Percentiles rank a stretch among this genome's conserved stretches.
Conservation (phyloP, 2,329 filamentous ascomycete species). For the Penicillium sp. region DNA sequence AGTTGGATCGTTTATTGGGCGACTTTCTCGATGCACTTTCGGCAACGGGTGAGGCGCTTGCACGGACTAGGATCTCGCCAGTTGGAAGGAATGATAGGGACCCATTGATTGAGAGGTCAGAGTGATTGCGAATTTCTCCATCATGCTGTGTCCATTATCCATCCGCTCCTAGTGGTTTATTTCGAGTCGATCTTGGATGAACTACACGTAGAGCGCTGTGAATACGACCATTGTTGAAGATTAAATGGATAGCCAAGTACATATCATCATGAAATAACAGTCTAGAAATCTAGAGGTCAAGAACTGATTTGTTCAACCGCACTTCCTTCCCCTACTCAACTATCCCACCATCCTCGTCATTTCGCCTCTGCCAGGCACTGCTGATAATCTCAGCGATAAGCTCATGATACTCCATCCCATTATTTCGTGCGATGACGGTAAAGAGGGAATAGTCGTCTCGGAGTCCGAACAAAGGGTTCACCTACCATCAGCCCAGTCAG, state of each 20-base stretch:
- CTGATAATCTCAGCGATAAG: neutral
- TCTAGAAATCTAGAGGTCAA: too few relatives aligned
- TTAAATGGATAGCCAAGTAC: neutral
- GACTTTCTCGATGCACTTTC: constrained; percentile 46
- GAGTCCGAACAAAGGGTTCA: neutral
- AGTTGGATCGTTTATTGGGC: constrained; percentile 48
- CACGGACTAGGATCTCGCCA: constrained; percentile 21
- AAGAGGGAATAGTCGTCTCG: neutral
- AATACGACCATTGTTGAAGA: neutral
- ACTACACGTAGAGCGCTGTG: neutral
- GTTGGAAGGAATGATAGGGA: constrained; percentile 20
- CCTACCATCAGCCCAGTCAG: neutral
- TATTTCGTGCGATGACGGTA: constrained; percentile 7
- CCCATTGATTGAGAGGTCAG: constrained; percentile 23
- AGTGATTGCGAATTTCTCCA: constrained; percentile 7
- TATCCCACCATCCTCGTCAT: neutral
- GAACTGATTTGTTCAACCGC: neutral
- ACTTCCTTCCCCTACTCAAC: neutral
- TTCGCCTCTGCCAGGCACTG: constrained; percentile 3
- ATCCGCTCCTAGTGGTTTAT: neutral
- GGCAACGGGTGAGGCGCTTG: constrained; percentile 42
- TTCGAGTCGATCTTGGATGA: neutral
- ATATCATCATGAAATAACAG: neutral
- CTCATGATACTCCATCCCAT: constrained; percentile 1
- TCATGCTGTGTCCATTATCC: neutral